Percentiles rank a stretch among this genome's conserved stretches.
Evolutionary conservation across 768 basidiomycete species (phyloP).

Genomic region (Hortiboletus flavorubellus): DNA sequence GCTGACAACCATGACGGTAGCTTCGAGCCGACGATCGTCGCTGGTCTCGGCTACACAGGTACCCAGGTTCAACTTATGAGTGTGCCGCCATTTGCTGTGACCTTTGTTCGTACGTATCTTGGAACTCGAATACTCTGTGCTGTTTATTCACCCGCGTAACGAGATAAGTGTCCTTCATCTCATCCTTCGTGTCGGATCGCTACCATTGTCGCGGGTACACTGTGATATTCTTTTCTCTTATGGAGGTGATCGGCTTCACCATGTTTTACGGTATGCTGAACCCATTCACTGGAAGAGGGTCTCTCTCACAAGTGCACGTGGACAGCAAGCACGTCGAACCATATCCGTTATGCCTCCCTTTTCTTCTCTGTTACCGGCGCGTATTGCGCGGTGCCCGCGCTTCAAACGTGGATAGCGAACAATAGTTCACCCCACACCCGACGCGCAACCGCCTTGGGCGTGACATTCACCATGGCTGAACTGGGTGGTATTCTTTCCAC

Average conservation of each 20-base stretch:
- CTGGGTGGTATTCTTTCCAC: conserved; percentile 58
- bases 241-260: conserved; percentile 34
- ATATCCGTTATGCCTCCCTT: conserved; percentile 50
- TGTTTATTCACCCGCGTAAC: neutral
- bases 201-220: conserved; percentile 49
- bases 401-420: conserved; percentile 61
- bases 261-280: conserved; percentile 1
- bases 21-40: conserved; percentile 70
- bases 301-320: neutral
- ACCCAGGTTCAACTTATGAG: conserved; percentile 59
- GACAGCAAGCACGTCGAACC: conserved; percentile 29
- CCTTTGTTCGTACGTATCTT: conserved; percentile 38
- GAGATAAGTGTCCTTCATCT: conserved; percentile 34
- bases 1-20: conserved; percentile 40
- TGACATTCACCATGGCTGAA: conserved; percentile 56
- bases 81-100: conserved; percentile 34
- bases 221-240: conserved; percentile 41
- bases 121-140: neutral
- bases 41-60: conserved; percentile 53
- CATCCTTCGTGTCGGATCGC: conserved; percentile 50
- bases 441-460: conserved; percentile 56
- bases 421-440: conserved; percentile 55
- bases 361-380: conserved; percentile 54
- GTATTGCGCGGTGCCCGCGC: conserved; percentile 48
- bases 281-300: neutral